Conservation (phyloP, 805 yeast species). For the Kuraishia molischiana region DNA sequence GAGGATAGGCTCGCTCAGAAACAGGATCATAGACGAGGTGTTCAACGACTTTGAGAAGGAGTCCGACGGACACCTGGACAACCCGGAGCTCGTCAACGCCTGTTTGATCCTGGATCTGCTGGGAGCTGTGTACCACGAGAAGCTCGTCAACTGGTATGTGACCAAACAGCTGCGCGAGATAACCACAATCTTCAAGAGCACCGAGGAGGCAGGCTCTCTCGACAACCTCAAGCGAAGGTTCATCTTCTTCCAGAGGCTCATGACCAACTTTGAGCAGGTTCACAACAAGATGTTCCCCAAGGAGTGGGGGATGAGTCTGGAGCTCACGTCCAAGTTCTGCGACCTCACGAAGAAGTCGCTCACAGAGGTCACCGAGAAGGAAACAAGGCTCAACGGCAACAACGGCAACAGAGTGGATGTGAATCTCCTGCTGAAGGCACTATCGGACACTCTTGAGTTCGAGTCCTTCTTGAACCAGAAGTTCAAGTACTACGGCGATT, state of each 20-base stretch:
- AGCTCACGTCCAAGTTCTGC: constrained; percentile 55
- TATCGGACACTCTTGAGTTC: constrained; percentile 75
- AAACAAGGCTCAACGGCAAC: constrained; percentile 20
- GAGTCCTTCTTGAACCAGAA: constrained; percentile 63
- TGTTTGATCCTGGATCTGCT: constrained; percentile 63
- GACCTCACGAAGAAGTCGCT: constrained; percentile 62
- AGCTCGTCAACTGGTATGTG: constrained; percentile 66
- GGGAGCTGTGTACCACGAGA: constrained; percentile 45
- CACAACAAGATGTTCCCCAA: constrained; percentile 52
- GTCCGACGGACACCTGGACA: constrained; percentile 21
- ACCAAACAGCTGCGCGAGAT: constrained; percentile 65
- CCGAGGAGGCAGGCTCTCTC: constrained; percentile 90
- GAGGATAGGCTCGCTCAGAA: constrained; percentile 48
- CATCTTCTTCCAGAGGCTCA: constrained; percentile 66
- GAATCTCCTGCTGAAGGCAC: constrained; percentile 53
- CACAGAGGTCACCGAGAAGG: constrained; percentile 33
- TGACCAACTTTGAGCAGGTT: constrained; percentile 46
- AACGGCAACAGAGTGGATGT: constrained; percentile 35
- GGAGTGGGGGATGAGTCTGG: constrained; percentile 61
- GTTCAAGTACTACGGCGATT: constrained; percentile 37
- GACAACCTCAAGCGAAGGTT: constrained; percentile 81
- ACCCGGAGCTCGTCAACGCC: constrained; percentile 41
- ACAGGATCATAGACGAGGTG: constrained; percentile 55
- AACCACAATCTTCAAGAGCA: constrained; percentile 57
- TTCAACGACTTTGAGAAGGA: constrained; percentile 62